phyloP scores from a whole-genome alignment of 176 grass and related monocot genomes.

The Miscanthus lutarioriparius region DNA sequence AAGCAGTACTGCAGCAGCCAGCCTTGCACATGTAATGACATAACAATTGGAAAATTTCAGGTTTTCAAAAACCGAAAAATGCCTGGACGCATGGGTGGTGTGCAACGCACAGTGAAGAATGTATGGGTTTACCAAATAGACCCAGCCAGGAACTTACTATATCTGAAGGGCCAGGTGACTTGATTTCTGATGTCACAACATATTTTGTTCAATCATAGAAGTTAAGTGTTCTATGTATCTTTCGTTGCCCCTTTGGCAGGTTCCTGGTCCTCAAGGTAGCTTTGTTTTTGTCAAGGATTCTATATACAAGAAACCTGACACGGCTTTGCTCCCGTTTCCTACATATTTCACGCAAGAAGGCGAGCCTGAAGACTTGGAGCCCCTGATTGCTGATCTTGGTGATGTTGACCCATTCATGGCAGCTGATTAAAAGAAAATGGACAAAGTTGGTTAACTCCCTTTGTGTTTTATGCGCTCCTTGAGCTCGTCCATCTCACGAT shows the following conservation, averaged over 20 bases:
- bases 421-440: slow-evolving; percentile 59
- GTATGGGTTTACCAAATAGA: slow-evolving; percentile 99
- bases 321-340: slow-evolving; percentile 73
- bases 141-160: slow-evolving; percentile 91
- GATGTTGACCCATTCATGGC: slow-evolving; percentile 86
- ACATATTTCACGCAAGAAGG: slow-evolving; percentile 77
- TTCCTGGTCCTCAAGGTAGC: slow-evolving; percentile 91
- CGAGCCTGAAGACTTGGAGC: slow-evolving; percentile 54
- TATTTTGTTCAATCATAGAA: background rate
- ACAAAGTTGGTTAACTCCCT: background rate
- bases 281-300: slow-evolving; percentile 94
- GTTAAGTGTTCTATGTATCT: slow-evolving; percentile 1
- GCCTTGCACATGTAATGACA: slow-evolving; percentile 16
- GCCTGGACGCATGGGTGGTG: slow-evolving; percentile 93
- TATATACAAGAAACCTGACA: slow-evolving; percentile 86
- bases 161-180: slow-evolving; percentile 90
- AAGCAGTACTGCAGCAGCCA: background rate
- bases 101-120: slow-evolving; percentile 85
- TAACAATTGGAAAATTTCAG: slow-evolving; percentile 48
- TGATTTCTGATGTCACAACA: background rate
- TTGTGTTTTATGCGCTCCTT: slow-evolving; percentile 27
- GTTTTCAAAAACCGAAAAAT: slow-evolving; percentile 98
- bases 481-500: slow-evolving; percentile 8
- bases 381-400: slow-evolving; percentile 68
- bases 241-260: slow-evolving; percentile 45